Evolutionary conservation across 2,329 filamentous ascomycete genomes (phyloP).

Genomic region (Blumeria hordei): DNA sequence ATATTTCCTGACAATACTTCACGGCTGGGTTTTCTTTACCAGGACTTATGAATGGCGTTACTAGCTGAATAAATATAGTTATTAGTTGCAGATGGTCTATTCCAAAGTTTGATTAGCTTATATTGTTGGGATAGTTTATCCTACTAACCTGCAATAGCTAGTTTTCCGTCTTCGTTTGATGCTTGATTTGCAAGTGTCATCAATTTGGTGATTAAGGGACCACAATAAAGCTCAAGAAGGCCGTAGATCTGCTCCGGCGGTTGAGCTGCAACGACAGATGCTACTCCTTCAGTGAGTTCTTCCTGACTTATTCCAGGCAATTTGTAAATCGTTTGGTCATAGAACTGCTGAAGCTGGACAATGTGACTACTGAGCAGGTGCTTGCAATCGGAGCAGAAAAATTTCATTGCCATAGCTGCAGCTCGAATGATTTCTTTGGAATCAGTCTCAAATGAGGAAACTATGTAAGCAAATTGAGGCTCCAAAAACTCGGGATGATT

Average conservation of each 20-base stretch:
- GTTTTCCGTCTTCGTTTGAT: conserved; percentile 57
- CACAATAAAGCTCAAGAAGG: conserved; percentile 76
- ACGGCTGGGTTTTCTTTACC: conserved; percentile 69
- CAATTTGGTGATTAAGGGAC: conserved; percentile 65
- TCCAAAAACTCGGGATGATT: conserved; percentile 82
- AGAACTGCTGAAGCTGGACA: conserved; percentile 71
- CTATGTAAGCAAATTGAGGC: conserved; percentile 85
- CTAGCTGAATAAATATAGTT: conserved; percentile 64
- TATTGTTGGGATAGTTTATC: neutral
- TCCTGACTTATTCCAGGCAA: conserved; percentile 74
- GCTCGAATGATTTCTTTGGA: conserved; percentile 82
- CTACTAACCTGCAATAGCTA: conserved; percentile 54
- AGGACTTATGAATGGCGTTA: conserved; percentile 48
- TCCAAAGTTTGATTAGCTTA: neutral
- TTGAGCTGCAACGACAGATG: conserved; percentile 72
- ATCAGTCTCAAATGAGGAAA: conserved; percentile 68
- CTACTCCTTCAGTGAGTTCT: conserved; percentile 88
- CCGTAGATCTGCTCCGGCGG: conserved; percentile 58
- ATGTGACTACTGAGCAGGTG: conserved; percentile 66
- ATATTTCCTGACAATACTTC: conserved; percentile 87
- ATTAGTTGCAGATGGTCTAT: conserved; percentile 74
- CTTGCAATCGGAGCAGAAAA: conserved; percentile 89
- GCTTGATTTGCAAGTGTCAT: conserved; percentile 75
- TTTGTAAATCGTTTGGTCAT: conserved; percentile 68
- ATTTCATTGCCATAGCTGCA: conserved; percentile 83